Conservation (phyloP, 768 basidiomycete genomes). For the Hygrocybe punicea region DNA sequence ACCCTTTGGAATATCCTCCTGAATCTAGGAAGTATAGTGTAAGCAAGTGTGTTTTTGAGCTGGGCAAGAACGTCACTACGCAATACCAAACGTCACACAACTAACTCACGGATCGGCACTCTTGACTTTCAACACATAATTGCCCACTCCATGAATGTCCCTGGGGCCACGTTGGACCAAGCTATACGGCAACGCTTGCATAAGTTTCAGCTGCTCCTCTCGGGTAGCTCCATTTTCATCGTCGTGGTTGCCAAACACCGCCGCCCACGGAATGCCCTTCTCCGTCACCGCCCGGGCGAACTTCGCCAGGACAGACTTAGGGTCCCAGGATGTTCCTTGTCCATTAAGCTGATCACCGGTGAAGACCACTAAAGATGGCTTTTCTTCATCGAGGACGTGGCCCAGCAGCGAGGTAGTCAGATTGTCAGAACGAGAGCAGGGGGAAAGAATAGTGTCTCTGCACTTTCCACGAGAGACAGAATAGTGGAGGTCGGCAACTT, state of each 20-base stretch:
- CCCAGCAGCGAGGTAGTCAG: constrained; percentile 72
- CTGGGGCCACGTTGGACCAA: constrained; percentile 77
- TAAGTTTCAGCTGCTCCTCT: constrained; percentile 61
- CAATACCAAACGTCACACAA: not conserved
- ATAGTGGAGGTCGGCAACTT: constrained; percentile 93
- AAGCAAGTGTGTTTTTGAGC: constrained; percentile 83
- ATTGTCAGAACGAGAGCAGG: constrained; percentile 65
- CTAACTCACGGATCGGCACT: constrained; percentile 77
- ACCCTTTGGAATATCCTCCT: constrained; percentile 65
- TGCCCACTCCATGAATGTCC: constrained; percentile 85
- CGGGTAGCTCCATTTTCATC: constrained; percentile 63
- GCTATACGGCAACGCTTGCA: constrained; percentile 83
- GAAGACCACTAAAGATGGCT: constrained; percentile 90
- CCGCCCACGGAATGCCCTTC: constrained; percentile 82
- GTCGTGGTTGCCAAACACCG: constrained; percentile 95
- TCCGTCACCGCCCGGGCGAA: constrained; percentile 76
- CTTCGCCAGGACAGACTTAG: constrained; percentile 83
- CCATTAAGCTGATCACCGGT: constrained; percentile 93
- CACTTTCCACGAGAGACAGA: constrained; percentile 78
- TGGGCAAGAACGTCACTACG: constrained; percentile 23
- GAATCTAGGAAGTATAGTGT: constrained; percentile 92
- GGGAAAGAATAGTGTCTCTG: constrained; percentile 63
- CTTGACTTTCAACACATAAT: constrained; percentile 81
- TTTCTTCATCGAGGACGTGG: constrained; percentile 69
- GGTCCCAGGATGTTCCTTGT: constrained; percentile 86